These are phyloP conservation scores for Naganishia albida DNA, from an alignment of 1,284 basidiomycete species.

Conservation along the genomic window DNA sequence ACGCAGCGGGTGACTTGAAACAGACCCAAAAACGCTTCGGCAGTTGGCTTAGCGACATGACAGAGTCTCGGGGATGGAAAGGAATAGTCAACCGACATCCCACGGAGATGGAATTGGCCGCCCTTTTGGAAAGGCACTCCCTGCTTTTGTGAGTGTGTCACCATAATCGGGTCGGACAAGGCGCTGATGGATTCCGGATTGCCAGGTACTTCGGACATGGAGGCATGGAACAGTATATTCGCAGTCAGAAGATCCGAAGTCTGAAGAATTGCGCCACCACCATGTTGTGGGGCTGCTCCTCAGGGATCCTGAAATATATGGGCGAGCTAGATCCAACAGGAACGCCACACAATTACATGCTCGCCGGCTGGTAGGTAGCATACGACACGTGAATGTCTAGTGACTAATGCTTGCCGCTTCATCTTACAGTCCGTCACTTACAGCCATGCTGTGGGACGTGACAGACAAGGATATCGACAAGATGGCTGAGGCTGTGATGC, in stretches of 20 bases:
- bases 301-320: conserved; percentile 80
- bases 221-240: conserved; percentile 90
- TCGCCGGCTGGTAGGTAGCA: conserved; percentile 85
- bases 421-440: conserved; percentile 73
- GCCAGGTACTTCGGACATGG: conserved; percentile 93
- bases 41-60: conserved; percentile 71
- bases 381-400: background rate
- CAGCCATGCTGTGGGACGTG: conserved; percentile 97
- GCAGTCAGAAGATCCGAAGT: conserved; percentile 78
- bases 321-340: conserved; percentile 90
- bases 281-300: conserved; percentile 99
- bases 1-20: conserved; percentile 86
- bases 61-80: conserved; percentile 68
- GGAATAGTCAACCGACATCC: conserved; percentile 76
- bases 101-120: conserved; percentile 75
- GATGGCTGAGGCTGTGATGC: conserved; percentile 80
- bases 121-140: conserved; percentile 70
- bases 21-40: conserved; percentile 81
- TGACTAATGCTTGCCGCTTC: background rate
- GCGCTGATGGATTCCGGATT: conserved; percentile 16
- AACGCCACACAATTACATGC: conserved; percentile 90
- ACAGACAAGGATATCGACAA: conserved; percentile 97
- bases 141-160: conserved; percentile 75
- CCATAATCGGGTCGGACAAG: background rate
- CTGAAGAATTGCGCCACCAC: conserved; percentile 81